Conservation (phyloP, 768 basidiomycete species). For the Rhodosporidiobolus odoratus region DNA sequence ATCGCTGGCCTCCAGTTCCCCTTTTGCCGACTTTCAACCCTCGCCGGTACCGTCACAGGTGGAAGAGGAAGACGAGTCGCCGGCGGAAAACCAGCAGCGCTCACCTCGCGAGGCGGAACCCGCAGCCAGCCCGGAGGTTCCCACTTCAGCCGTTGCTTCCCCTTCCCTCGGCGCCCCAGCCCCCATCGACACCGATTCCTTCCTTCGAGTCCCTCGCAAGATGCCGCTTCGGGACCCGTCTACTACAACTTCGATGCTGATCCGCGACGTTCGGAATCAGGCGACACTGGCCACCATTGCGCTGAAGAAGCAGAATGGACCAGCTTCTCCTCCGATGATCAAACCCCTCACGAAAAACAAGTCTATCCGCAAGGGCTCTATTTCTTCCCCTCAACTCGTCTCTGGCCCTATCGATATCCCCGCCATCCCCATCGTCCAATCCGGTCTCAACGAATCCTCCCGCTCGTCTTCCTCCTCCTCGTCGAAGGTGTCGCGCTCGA, state of each 20-base stretch:
- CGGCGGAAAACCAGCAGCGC: not conserved
- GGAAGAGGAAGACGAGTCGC: not conserved
- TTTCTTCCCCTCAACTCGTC: slow-evolving; percentile 35
- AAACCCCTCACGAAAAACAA: slow-evolving; percentile 2
- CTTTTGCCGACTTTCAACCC: not conserved
- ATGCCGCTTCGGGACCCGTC: slow-evolving; percentile 26
- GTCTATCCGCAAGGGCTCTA: slow-evolving; percentile 30
- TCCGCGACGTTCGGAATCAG: slow-evolving; percentile 42
- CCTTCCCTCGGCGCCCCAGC: slow-evolving; percentile 7
- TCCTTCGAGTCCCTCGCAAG: slow-evolving; percentile 26
- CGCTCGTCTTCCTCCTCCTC: not conserved
- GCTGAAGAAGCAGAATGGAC: slow-evolving; percentile 36
- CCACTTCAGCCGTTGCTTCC: not conserved
- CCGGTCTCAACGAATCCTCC: not conserved
- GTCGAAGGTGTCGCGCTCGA: slow-evolving; percentile 1
- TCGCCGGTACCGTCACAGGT: not conserved
- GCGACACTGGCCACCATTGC: slow-evolving; percentile 40
- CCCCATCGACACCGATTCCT: slow-evolving; percentile 4
- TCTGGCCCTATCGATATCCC: slow-evolving; percentile 29
- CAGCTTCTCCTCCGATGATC: not conserved
- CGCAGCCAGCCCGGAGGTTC: not conserved
- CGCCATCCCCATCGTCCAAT: slow-evolving; percentile 31
- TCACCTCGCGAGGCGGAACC: not conserved
- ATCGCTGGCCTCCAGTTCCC: slow-evolving; percentile 1
- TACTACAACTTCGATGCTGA: slow-evolving; percentile 40